Evolutionary conservation across 1,139 yeast species (phyloP), one percentile per base, ranked within the genome.

Genomic region (Yamadazyma diospyri): DNA sequence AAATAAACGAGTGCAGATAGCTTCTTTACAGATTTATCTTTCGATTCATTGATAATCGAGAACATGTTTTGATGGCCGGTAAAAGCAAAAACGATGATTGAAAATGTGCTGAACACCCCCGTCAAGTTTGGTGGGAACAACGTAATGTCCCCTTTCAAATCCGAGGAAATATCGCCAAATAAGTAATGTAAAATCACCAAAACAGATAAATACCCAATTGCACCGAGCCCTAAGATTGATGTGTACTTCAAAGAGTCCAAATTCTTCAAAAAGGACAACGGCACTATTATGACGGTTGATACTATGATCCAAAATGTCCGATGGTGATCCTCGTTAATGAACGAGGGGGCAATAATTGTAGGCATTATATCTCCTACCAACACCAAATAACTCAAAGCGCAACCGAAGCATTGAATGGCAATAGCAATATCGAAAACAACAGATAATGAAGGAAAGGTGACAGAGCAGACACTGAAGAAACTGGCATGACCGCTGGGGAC

Each of bases 401-500:
- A 69, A 3, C 75, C 75, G 46, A 68, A 67, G 44, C 95, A 85
- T 56, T 89, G 95, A 37, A 88, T 65, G 16, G 92, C 88, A 53
- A 89, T 88, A 11, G 95, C 94, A 11, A 81, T 52, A 57, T 89
- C 97, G 60, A 89, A 89, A 21, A 86, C 57, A 22, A 88, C 81
- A 1, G 94, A 78, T 28, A 88, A 61, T n/a, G 73, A 64, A 0
- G 97, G 97, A 51, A 87, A 88, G 0, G 97, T 84, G 35, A 85
- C 73, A 36, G 81, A 76, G 47, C 97, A 85, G 14, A 92, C 66
- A 23, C 84, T 77, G 61, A 89, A 89, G 57, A 89, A 92, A 1
- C 95, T 83, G 5, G 97, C 92, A 34, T 78, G 72, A 5, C 94
- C 87, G 3, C 65, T 65, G 10, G 84, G 79, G 1, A 82, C 79